A percentile compares a stretch with the other conserved stretches of the same genome.
These are phyloP conservation scores for Phytophthora uliginosa DNA, from an alignment of 352 stramenopile genomes.

Conservation along the genomic window DNA sequence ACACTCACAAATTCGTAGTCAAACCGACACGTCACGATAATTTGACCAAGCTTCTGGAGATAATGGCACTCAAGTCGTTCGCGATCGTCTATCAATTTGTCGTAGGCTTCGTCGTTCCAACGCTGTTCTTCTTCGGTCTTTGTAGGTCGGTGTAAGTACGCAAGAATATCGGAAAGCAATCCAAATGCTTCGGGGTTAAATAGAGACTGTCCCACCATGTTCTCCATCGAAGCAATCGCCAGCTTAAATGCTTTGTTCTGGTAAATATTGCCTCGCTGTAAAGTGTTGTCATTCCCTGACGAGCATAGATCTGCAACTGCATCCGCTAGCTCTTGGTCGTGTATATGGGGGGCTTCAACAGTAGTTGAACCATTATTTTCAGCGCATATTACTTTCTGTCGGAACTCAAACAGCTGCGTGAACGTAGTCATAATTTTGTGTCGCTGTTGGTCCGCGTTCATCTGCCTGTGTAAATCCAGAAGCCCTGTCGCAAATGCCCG, in stretches of 20 bases:
- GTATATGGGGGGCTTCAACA: background rate
- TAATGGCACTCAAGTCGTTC: slow-evolving; percentile 55
- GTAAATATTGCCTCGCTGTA: slow-evolving; percentile 19
- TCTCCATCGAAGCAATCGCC: slow-evolving; percentile 5
- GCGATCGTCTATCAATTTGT: slow-evolving; percentile 13
- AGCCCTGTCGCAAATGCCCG: slow-evolving; percentile 18
- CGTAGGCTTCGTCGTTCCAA: slow-evolving; percentile 7
- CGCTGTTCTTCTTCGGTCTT: slow-evolving; percentile 18
- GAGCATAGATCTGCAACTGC: slow-evolving; percentile 51
- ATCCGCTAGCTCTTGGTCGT: slow-evolving; percentile 42
- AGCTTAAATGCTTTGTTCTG: slow-evolving; percentile 58
- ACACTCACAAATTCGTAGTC: slow-evolving; percentile 70
- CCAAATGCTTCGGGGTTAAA: slow-evolving; percentile 68
- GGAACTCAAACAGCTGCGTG: slow-evolving; percentile 26
- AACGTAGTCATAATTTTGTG: slow-evolving; percentile 32
- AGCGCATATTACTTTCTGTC: slow-evolving; percentile 15
- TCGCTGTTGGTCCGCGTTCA: slow-evolving; percentile 32
- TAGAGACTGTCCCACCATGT: slow-evolving; percentile 26
- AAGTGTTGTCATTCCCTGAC: slow-evolving; percentile 46
- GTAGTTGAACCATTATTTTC: background rate
- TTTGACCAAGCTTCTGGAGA: slow-evolving; percentile 59
- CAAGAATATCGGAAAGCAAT: slow-evolving; percentile 54
- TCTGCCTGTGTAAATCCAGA: slow-evolving; percentile 37
- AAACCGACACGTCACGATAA: slow-evolving; percentile 51
- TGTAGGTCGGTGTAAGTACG: slow-evolving; percentile 43